Evolutionary conservation across 2,329 filamentous ascomycete species (phyloP).

Genomic region (Nemania sp.): DNA sequence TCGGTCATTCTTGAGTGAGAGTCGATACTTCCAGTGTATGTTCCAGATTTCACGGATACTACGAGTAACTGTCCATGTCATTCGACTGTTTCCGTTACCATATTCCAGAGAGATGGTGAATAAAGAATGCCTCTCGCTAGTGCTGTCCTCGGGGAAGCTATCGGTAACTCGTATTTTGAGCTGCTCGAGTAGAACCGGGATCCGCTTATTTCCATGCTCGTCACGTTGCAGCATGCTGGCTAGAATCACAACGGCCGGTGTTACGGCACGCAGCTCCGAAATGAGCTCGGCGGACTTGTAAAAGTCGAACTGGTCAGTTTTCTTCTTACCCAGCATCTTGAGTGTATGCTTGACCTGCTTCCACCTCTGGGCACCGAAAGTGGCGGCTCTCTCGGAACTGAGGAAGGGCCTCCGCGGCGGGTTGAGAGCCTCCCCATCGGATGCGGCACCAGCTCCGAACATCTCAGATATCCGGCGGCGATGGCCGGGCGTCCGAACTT

Average conservation of each 20-base stretch:
- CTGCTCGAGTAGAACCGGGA: constrained; percentile 93
- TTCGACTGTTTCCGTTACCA: constrained; percentile 89
- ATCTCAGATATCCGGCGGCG: constrained; percentile 66
- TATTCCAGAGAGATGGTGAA: constrained; percentile 96
- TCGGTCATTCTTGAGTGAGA: constrained; percentile 81
- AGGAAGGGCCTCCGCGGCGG: constrained; percentile 62
- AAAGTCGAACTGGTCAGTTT: constrained; percentile 87
- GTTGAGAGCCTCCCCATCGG: constrained; percentile 61
- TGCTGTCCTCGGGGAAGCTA: constrained; percentile 69
- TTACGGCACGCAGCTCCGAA: constrained; percentile 89
- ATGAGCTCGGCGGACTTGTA: constrained; percentile 95
- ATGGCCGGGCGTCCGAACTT: constrained; percentile 62
- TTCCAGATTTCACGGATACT: constrained; percentile 90
- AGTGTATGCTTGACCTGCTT: constrained; percentile 88
- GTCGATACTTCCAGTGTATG: constrained; percentile 89
- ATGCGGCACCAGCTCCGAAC: constrained; percentile 65
- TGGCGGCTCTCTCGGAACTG: constrained; percentile 68
- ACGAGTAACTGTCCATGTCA: constrained; percentile 93
- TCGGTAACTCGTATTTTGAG: constrained; percentile 86
- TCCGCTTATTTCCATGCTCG: constrained; percentile 91
- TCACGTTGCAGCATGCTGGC: constrained; percentile 98
- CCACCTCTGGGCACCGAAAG: constrained; percentile 83
- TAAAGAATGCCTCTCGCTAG: constrained; percentile 72
- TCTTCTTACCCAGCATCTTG: constrained; percentile 72
- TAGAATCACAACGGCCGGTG: constrained; percentile 89